Evolutionary conservation across 805 yeast genomes (phyloP).

Genomic region (Brettanomyces bruxellensis): DNA sequence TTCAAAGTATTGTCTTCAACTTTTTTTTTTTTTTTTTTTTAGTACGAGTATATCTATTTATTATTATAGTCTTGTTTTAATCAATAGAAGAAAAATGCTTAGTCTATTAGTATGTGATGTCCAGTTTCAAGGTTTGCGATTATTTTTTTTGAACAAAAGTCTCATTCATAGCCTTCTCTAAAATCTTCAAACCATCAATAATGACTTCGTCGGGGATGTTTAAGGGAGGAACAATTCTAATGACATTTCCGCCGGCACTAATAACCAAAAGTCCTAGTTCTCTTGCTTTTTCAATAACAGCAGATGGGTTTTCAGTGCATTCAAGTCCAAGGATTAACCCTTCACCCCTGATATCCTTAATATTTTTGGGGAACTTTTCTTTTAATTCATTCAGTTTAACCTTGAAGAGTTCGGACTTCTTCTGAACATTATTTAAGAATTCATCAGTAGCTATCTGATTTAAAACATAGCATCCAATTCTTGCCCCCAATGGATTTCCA

Average conservation of each 20-base stretch:
- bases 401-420: slow-evolving; percentile 49
- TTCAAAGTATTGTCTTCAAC: no score
- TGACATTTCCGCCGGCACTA: slow-evolving; percentile 86
- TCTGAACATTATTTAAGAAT: slow-evolving; percentile 52
- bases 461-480: slow-evolving; percentile 72
- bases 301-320: slow-evolving; percentile 53
- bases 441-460: slow-evolving; percentile 51
- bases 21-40: no score
- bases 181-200: slow-evolving; percentile 60
- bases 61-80: no score
- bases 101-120: neutral
- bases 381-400: slow-evolving; percentile 41
- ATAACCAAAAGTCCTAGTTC: slow-evolving; percentile 76
- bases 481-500: slow-evolving; percentile 88
- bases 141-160: slow-evolving; percentile 9
- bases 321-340: slow-evolving; percentile 85
- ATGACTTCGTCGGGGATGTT: slow-evolving; percentile 67
- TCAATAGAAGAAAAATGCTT: neutral
- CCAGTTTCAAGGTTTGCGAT: neutral
- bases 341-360: slow-evolving; percentile 72
- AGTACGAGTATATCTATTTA: neutral
- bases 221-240: slow-evolving; percentile 88
- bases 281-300: slow-evolving; percentile 60
- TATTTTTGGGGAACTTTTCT: slow-evolving; percentile 48
- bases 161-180: slow-evolving; percentile 45